Percentiles rank a stretch among this genome's conserved stretches.
phyloP scores from a whole-genome alignment of 2,329 filamentous ascomycete species.

The Curvularia verruculosa region DNA sequence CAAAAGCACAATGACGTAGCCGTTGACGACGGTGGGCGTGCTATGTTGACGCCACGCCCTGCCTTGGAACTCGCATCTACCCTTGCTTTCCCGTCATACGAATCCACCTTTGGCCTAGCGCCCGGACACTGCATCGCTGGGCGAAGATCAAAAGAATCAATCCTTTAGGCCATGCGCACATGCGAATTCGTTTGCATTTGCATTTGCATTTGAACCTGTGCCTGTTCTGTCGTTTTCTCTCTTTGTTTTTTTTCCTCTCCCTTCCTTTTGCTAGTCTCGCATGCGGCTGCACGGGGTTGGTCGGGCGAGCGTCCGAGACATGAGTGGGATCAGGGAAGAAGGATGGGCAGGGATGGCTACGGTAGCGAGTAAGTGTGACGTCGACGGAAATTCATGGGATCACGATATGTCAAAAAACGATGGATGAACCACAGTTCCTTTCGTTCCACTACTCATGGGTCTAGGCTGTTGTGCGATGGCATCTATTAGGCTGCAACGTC shows the following conservation, averaged over 20 bases:
- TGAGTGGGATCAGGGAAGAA: neutral
- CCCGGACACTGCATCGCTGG: neutral
- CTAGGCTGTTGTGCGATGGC: neutral
- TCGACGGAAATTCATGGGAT: constrained; percentile 3
- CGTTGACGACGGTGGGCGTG: neutral
- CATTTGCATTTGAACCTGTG: neutral
- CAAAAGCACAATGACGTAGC: constrained; percentile 12
- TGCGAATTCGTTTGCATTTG: neutral
- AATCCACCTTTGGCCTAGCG: neutral
- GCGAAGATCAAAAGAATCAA: neutral
- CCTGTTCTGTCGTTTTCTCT: neutral
- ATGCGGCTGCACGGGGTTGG: neutral
- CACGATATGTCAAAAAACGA: neutral
- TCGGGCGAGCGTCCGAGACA: neutral
- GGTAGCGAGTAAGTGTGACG: constrained; percentile 9
- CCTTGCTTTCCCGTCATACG: constrained; percentile 1
- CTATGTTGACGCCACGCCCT: neutral
- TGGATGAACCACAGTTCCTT: constrained; percentile 7
- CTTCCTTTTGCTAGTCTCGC: neutral
- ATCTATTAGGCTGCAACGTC: neutral
- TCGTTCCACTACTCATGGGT: neutral
- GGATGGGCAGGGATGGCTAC: neutral
- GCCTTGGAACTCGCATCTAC: constrained; percentile 1
- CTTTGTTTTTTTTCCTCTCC: neutral
- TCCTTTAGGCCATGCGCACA: neutral